These are phyloP conservation scores for Ceriops tagal DNA, from an alignment of 345 rosid species.

Conservation along the genomic window DNA sequence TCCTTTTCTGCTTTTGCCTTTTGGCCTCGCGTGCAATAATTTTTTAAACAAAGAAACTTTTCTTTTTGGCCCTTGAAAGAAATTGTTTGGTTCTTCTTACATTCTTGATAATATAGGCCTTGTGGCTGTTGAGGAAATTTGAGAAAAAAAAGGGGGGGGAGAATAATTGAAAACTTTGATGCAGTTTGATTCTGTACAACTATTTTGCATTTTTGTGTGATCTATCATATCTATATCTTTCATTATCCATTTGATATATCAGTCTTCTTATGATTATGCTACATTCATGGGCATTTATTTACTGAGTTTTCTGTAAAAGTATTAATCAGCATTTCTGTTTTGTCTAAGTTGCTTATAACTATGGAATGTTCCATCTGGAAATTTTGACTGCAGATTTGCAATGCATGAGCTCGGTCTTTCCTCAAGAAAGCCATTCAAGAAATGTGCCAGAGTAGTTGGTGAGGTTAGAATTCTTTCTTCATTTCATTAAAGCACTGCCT, in stretches of 20 bases:
- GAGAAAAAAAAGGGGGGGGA: not conserved
- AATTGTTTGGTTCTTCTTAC: not conserved
- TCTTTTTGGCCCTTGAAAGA: not conserved
- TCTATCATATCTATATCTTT: not conserved
- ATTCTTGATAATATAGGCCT: not conserved
- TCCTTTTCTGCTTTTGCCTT: too few relatives aligned
- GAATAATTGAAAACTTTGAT: not conserved
- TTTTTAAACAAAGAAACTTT: too few relatives aligned
- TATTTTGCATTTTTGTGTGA: not conserved
- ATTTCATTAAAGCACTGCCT: not conserved
- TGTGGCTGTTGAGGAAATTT: not conserved
- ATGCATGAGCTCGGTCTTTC: slow-evolving; percentile 96
- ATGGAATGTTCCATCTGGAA: not conserved
- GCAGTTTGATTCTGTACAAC: not conserved
- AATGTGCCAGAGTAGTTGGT: slow-evolving; percentile 98
- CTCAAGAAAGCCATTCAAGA: slow-evolving; percentile 84
- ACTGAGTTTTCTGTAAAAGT: not conserved
- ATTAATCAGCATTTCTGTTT: not conserved
- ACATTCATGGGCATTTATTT: not conserved
- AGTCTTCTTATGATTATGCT: not conserved
- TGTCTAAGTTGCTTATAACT: not conserved
- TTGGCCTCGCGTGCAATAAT: too few relatives aligned
- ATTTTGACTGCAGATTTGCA: slow-evolving; percentile 54
- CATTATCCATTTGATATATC: not conserved
- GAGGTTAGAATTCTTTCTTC: slow-evolving; percentile 48